Percentiles rank a stretch among this genome's conserved stretches.
Conservation (phyloP, 345 rosid species). For the Salix udensis region DNA sequence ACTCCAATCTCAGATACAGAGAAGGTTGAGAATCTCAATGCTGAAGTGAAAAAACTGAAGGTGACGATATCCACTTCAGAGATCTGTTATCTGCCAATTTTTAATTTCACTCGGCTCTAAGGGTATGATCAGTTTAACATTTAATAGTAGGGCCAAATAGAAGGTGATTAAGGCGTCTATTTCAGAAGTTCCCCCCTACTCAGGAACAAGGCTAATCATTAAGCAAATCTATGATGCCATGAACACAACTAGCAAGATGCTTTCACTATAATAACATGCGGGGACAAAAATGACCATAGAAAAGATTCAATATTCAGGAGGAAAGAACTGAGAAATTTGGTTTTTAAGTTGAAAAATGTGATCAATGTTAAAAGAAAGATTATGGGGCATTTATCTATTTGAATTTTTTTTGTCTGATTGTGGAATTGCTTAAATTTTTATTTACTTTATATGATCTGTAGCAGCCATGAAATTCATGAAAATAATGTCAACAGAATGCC, state of each 20-base stretch:
- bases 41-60: conserved; percentile 60
- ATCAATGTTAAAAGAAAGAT: background rate
- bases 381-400: background rate
- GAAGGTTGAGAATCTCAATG: conserved; percentile 41
- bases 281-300: background rate
- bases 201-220: background rate
- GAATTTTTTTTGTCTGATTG: background rate
- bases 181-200: background rate
- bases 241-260: background rate
- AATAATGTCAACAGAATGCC: too few relatives aligned
- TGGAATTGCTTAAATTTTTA: background rate
- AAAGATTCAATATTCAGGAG: background rate
- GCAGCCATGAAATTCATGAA: background rate
- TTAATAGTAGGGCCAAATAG: background rate
- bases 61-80: conserved; percentile 29
- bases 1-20: conserved; percentile 36
- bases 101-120: too few relatives aligned
- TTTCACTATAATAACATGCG: background rate
- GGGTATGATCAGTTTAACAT: too few relatives aligned
- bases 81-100: too few relatives aligned
- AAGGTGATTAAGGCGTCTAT: background rate
- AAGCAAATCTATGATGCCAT: background rate
- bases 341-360: too few relatives aligned
- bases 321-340: background rate
- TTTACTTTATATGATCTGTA: too few relatives aligned